These are phyloP conservation scores for Fonsecaea erecta DNA, from an alignment of 2,329 filamentous ascomycete species.

Conservation along the genomic window DNA sequence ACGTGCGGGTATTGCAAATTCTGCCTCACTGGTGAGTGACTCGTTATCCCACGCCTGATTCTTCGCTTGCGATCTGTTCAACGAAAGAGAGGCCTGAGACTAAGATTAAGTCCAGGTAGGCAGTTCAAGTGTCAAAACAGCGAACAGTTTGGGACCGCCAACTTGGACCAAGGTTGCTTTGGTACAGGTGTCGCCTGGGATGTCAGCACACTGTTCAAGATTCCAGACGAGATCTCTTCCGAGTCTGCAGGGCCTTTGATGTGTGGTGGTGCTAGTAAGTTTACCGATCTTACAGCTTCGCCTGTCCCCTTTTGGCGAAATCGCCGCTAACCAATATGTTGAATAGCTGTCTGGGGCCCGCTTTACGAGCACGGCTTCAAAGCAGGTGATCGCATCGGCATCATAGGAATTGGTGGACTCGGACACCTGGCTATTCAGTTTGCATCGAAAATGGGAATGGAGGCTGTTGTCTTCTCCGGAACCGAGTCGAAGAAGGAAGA, in stretches of 20 bases:
- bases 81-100: not conserved
- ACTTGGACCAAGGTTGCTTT: slow-evolving; percentile 34
- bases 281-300: not conserved
- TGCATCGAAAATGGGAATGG: slow-evolving; percentile 75
- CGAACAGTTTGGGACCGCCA: slow-evolving; percentile 28
- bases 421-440: slow-evolving; percentile 80
- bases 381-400: slow-evolving; percentile 56
- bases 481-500: slow-evolving; percentile 70
- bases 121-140: slow-evolving; percentile 39
- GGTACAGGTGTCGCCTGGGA: slow-evolving; percentile 35
- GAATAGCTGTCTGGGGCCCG: slow-evolving; percentile 30
- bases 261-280: slow-evolving; percentile 33
- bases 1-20: slow-evolving; percentile 33
- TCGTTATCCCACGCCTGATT: not conserved
- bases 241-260: slow-evolving; percentile 30
- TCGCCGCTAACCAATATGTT: not conserved
- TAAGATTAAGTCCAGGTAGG: slow-evolving; percentile 32
- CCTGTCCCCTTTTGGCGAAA: not conserved
- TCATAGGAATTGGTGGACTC: slow-evolving; percentile 76
- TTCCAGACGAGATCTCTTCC: slow-evolving; percentile 27
- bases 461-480: slow-evolving; percentile 60
- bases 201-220: slow-evolving; percentile 30
- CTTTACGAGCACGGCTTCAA: slow-evolving; percentile 27
- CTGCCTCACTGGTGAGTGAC: slow-evolving; percentile 37
- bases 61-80: not conserved